phyloP scores from a whole-genome alignment of 371 early-diverging fungal genomes.

The Mucor sp. region DNA sequence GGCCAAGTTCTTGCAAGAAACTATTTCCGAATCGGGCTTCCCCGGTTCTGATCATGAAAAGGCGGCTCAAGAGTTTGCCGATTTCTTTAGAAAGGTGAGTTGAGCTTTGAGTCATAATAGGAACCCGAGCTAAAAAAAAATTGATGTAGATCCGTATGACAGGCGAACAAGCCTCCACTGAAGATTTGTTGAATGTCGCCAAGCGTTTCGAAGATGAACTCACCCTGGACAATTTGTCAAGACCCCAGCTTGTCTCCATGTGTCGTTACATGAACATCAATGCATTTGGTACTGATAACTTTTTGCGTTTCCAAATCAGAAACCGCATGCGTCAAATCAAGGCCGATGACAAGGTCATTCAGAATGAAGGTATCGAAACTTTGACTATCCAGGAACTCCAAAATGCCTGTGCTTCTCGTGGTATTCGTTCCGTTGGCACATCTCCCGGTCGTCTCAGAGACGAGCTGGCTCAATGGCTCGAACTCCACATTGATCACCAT shows the following conservation, averaged over 20 bases:
- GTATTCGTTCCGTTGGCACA: conserved; percentile 86
- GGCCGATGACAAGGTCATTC: conserved; percentile 89
- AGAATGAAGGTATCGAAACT: conserved; percentile 86
- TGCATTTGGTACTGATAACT: conserved; percentile 95
- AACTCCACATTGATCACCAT: conserved; percentile 87
- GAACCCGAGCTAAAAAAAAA: not conserved
- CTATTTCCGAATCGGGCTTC: conserved; percentile 86
- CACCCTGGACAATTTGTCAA: conserved; percentile 90
- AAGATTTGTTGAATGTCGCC: conserved; percentile 83
- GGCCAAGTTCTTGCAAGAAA: conserved; percentile 94
- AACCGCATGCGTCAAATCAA: conserved; percentile 84
- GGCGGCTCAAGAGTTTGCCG: conserved; percentile 78
- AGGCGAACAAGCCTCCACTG: conserved; percentile 83
- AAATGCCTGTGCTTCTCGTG: conserved; percentile 88
- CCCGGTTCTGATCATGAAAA: conserved; percentile 58
- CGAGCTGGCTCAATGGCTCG: conserved; percentile 93
- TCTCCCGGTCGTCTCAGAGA: conserved; percentile 86
- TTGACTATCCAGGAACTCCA: conserved; percentile 86
- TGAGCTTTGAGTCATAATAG: conserved; percentile 2
- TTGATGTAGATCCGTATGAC: conserved; percentile 76
- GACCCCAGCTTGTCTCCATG: conserved; percentile 94
- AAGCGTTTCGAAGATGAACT: conserved; percentile 90
- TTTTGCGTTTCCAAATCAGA: conserved; percentile 88
- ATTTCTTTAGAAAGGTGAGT: conserved; percentile 78
- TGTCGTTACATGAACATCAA: conserved; percentile 93